Evolutionary conservation across 78 protist genomes (phyloP).

Genomic region (Monocercomonoides exilis): DNA sequence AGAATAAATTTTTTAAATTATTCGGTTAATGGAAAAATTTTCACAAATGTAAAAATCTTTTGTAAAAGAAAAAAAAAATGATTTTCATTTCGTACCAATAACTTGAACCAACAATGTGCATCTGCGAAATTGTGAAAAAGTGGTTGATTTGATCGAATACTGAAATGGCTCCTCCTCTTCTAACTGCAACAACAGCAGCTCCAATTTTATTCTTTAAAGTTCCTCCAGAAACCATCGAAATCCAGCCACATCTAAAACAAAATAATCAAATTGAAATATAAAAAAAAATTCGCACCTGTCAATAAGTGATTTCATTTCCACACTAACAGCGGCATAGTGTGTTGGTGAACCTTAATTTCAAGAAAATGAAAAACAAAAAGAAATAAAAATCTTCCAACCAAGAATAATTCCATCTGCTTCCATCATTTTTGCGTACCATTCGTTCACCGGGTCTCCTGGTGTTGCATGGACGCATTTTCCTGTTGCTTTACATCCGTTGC

Average conservation of each 20-base stretch:
- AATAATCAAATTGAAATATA: too few relatives aligned
- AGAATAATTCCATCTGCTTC: not conserved
- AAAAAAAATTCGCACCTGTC: too few relatives aligned
- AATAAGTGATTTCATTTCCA: not conserved
- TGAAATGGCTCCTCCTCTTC: not conserved
- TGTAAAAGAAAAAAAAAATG: too few relatives aligned
- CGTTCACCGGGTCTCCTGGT: not conserved
- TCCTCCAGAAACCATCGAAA: not conserved
- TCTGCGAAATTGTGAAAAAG: not conserved
- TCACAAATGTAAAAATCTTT: too few relatives aligned
- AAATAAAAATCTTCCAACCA: too few relatives aligned
- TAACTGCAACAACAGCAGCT: not conserved
- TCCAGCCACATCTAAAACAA: not conserved
- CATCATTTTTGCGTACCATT: not conserved
- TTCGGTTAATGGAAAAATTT: too few relatives aligned
- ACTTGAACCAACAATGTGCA: not conserved
- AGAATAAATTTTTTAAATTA: too few relatives aligned
- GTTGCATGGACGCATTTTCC: not conserved
- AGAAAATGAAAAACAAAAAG: too few relatives aligned
- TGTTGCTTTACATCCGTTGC: not conserved
- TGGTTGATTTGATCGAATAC: not conserved
- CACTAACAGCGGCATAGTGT: not conserved
- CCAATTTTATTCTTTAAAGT: not conserved
- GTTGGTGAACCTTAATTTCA: too few relatives aligned
- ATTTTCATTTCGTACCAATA: not conserved